These are phyloP conservation scores for Populus ilicifolia DNA, from an alignment of 345 rosid species.

Conservation along the genomic window DNA sequence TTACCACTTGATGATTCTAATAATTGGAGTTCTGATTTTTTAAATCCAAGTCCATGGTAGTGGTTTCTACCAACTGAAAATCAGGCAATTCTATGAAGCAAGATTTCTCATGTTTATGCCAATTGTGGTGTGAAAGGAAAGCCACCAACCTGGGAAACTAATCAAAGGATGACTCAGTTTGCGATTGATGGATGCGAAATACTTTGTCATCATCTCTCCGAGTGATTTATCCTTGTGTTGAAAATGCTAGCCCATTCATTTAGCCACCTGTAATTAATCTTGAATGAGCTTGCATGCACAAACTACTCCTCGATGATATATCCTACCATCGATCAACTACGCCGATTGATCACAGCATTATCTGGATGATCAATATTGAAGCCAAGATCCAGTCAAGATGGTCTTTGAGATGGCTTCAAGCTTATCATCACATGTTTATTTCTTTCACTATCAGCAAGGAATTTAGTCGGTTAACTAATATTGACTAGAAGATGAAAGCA, in stretches of 20 bases:
- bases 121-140: conserved; percentile 7
- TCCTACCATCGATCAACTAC: no score
- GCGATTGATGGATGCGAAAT: neutral
- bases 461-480: conserved; percentile 28
- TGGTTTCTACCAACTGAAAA: neutral
- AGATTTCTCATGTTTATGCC: neutral
- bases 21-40: neutral
- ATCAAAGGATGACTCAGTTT: neutral
- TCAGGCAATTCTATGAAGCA: conserved; percentile 27
- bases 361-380: neutral
- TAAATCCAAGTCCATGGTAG: neutral
- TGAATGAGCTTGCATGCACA: no score
- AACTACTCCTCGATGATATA: no score
- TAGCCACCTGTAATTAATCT: neutral
- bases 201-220: conserved; percentile 6
- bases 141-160: conserved; percentile 9
- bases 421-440: conserved; percentile 15
- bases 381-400: neutral
- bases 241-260: neutral
- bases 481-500: conserved; percentile 27
- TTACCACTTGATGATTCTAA: neutral
- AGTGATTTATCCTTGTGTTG: neutral
- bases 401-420: neutral
- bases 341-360: neutral
- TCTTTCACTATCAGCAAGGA: conserved; percentile 3